Evolutionary conservation across 768 basidiomycete species (phyloP).

Genomic region (Neoboletus magnificus): DNA sequence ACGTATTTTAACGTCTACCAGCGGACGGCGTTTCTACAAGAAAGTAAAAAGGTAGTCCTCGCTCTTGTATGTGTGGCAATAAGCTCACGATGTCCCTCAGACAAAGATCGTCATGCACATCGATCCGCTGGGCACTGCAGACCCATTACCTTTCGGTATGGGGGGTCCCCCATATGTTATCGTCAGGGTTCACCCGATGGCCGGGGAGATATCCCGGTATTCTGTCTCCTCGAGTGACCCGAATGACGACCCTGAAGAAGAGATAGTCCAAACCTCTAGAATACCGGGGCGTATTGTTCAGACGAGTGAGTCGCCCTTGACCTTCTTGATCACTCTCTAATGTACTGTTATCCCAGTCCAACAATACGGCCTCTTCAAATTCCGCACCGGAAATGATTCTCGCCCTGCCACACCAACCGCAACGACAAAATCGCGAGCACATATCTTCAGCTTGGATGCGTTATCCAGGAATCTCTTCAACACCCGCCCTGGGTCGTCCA

Average conservation of each 20-base stretch:
- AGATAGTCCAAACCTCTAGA: conserved; percentile 73
- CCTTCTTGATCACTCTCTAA: not conserved
- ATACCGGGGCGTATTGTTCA: conserved; percentile 76
- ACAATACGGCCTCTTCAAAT: conserved; percentile 86
- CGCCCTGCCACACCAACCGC: conserved; percentile 84
- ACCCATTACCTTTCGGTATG: conserved; percentile 74
- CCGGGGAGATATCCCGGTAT: conserved; percentile 78
- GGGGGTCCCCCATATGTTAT: conserved; percentile 71
- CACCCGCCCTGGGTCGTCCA: conserved; percentile 59
- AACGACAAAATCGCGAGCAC: conserved; percentile 64
- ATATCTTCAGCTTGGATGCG: conserved; percentile 87
- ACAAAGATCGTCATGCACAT: conserved; percentile 88
- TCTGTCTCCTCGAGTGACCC: conserved; percentile 73
- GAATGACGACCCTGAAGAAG: conserved; percentile 72
- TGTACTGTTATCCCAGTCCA: conserved; percentile 52
- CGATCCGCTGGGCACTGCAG: conserved; percentile 70
- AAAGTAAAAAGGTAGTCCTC: conserved; percentile 67
- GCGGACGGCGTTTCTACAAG: conserved; percentile 72
- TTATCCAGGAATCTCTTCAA: conserved; percentile 89
- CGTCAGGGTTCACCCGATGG: conserved; percentile 78
- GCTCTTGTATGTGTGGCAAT: not conserved
- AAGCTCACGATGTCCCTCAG: conserved; percentile 37
- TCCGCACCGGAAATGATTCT: conserved; percentile 72
- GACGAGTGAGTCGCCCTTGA: conserved; percentile 59
- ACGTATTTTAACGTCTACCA: conserved; percentile 92